Evolutionary conservation across 2,329 filamentous ascomycete genomes (phyloP), one percentile per base, ranked within the genome.

Genomic region (Fusarium avenaceum): DNA sequence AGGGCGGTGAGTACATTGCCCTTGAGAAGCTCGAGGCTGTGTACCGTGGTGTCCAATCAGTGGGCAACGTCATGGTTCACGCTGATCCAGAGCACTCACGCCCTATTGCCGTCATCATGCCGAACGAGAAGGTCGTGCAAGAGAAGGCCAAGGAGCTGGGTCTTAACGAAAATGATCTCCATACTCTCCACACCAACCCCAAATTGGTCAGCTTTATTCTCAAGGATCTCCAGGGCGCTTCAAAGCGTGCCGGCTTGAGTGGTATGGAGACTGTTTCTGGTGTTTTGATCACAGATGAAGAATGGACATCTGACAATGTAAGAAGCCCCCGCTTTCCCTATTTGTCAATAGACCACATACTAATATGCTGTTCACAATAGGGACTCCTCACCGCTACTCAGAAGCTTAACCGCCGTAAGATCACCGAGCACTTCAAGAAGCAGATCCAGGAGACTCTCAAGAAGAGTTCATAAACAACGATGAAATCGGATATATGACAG

Each of bases 1-100:
- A 93, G 69, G 94, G 94, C 63, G 95, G 95, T 72, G 95, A 98
- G 84, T 98, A 98, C 80, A 96, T 98, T 78, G 96, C 95, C 22
- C 87, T 99, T 6, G 95, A 98, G 84, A 97, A 94, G 84, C 89
- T 98, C 62, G 95, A 98, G 82, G 92, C 94, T 4, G 86, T 97
- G 55, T 98, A 97, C 83, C 90, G 94, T 65, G 90, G 92, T 45
- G 88, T 87, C 11, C 86, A 88, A n/a, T 87, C 91, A 11, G 93
- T 97, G 20, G 87, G 87, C 63, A 97, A 97, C 81, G 89, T 97
- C 76, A 96, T 96, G 84, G 86, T 97, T 42, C 92, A 96, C 76
- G 94, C 93, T 42, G 91, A 93, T 61, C 80, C 87, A 69, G 87
- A 91, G 71, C 88, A 93, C 78, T 85, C 88, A 65, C 92, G 92